Evolutionary conservation across 1,284 basidiomycete genomes (phyloP).

Genomic region (Puccinia sorghi): DNA sequence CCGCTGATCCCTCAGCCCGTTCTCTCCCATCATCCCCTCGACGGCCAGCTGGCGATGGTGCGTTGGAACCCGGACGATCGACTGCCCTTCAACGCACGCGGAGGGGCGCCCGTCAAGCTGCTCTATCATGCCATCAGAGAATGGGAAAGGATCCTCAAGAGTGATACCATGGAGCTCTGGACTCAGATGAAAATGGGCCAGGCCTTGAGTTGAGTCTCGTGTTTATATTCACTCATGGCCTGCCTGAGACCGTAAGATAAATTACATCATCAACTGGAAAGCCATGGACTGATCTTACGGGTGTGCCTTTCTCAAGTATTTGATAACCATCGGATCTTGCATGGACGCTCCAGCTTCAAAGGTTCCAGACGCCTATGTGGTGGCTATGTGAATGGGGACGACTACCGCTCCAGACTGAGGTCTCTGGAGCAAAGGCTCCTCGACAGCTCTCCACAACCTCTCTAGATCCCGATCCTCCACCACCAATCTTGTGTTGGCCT

Average conservation of each 20-base stretch:
- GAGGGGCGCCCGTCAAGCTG: slow-evolving; percentile 52
- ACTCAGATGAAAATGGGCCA: slow-evolving; percentile 81
- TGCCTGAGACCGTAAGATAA: not conserved
- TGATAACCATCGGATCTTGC: slow-evolving; percentile 91
- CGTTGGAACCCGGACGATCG: slow-evolving; percentile 96
- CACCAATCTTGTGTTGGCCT: no score
- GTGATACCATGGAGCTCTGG: slow-evolving; percentile 85
- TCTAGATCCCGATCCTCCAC: no score
- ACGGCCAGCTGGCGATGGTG: slow-evolving; percentile 72
- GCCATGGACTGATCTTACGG: no score
- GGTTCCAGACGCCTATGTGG: slow-evolving; percentile 91
- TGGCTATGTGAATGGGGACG: slow-evolving; percentile 88
- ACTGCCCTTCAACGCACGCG: slow-evolving; percentile 62
- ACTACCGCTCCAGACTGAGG: slow-evolving; percentile 74
- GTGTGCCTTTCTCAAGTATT: no score
- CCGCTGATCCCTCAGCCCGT: slow-evolving; percentile 64
- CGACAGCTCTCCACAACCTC: not conserved
- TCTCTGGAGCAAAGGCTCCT: slow-evolving; percentile 62
- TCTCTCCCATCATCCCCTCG: slow-evolving; percentile 65
- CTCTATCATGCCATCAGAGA: slow-evolving; percentile 79
- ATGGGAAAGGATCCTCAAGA: slow-evolving; percentile 76
- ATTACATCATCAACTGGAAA: slow-evolving; percentile 40
- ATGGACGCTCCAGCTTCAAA: slow-evolving; percentile 84
- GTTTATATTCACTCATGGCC: not conserved
- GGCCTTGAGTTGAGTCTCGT: slow-evolving; percentile 67